A percentile compares a stretch with the other conserved stretches of the same genome.
Conservation (phyloP, 2,329 filamentous ascomycete genomes). For the Sporothrix protearum region DNA sequence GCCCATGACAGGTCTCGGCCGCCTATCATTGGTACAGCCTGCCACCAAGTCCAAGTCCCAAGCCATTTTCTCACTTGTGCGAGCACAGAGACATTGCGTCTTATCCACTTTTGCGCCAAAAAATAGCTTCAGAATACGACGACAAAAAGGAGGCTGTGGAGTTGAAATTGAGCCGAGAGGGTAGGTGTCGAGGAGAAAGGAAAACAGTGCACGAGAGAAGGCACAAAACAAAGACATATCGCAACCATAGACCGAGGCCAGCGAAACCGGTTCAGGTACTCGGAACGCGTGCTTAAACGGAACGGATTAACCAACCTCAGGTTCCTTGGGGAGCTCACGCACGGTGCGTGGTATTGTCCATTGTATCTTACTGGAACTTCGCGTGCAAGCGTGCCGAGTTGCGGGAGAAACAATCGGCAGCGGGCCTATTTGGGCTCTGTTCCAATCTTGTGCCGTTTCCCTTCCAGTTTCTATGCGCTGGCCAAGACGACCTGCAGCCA, state of each 20-base stretch:
- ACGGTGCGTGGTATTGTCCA: neutral
- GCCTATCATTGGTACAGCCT: neutral
- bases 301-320: neutral
- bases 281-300: neutral
- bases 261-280: neutral
- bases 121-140: neutral
- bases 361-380: neutral
- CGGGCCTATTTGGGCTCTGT: neutral
- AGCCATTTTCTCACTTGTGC: neutral
- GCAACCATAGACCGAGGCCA: neutral
- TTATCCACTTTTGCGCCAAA: neutral
- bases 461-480: neutral
- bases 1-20: neutral
- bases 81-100: neutral
- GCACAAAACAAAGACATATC: neutral
- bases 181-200: neutral
- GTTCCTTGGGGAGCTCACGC: neutral
- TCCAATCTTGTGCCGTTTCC: neutral
- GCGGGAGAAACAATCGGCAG: neutral
- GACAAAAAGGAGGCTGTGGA: neutral
- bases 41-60: neutral
- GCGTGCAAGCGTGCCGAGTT: neutral
- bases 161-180: neutral
- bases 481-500: neutral
- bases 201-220: neutral